phyloP scores from a whole-genome alignment of 345 rosid species.

The Adansonia digitata region DNA sequence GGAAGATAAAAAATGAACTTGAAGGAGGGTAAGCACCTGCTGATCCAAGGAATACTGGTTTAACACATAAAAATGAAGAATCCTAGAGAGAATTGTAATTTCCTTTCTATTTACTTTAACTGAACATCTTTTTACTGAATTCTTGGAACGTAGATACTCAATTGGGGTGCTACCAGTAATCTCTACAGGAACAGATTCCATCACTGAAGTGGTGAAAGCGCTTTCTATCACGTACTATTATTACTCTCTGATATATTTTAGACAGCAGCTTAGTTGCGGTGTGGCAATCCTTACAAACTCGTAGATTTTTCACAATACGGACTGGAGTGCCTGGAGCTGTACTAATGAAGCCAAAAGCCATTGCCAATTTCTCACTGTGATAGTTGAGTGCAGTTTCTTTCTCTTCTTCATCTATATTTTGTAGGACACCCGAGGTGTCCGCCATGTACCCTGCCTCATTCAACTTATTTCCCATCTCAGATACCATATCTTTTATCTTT shows the following conservation, averaged over 20 bases:
- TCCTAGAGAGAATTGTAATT: background rate
- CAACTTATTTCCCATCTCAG: conserved; percentile 25
- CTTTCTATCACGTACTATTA: conserved; percentile 27
- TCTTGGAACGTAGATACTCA: background rate
- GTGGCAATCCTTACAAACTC: conserved; percentile 30
- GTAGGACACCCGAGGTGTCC: conserved; percentile 22
- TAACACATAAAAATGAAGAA: background rate
- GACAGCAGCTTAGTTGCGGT: conserved; percentile 27
- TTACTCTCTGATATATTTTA: conserved; percentile 22
- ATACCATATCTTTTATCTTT: conserved; percentile 18
- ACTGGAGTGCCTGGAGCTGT: conserved; percentile 25
- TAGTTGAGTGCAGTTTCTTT: conserved; percentile 20
- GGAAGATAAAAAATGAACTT: background rate
- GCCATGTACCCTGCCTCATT: conserved; percentile 24
- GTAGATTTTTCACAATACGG: conserved; percentile 25
- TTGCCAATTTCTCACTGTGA: conserved; percentile 32
- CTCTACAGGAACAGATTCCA: conserved; percentile 28
- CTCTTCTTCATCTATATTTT: conserved; percentile 24
- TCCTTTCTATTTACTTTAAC: background rate
- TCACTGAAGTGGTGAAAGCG: conserved; percentile 33
- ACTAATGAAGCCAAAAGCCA: conserved; percentile 28
- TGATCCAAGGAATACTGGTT: background rate
- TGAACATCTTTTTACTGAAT: background rate
- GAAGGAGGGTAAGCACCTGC: background rate
- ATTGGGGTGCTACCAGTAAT: conserved; percentile 11